Evolutionary conservation across 768 basidiomycete species (phyloP), one percentile per base, ranked within the genome.

Genomic region (Panaeolus papilionaceus): DNA sequence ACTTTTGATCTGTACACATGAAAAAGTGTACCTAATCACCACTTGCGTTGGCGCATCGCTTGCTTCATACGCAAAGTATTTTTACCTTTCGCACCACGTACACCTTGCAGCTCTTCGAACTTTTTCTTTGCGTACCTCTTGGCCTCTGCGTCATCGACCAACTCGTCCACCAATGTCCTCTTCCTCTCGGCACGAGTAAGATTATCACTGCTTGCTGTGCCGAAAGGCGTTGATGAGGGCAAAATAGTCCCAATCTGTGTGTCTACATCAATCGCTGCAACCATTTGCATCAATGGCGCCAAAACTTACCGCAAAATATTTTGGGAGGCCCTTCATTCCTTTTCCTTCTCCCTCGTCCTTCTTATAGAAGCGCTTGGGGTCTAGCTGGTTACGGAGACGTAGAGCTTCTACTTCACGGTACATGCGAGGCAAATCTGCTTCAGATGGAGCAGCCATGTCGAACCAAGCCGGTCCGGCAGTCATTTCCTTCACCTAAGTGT

Each of bases 61-160:
- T 88, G 86, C 80, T 86, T 92, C 63, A 86, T 84, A 28, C 82
- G 83, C n/a, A 91, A 78, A 0, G 92, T 94, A 63, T 89, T 89
- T 70, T 85, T 85, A 8, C 94, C 93, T 72, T 82, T 88, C 16
- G 88, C 88, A 20, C 86, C 89, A 72, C 90, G 85, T 49, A 88
- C 86, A 5, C 77, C 75, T 79, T 94, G 91, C 61, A 95, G 79
- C 64, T 94, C 92, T 69, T 87, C 86, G 79, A 95, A 96, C 81
- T 96, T 96, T 81, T 87, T 89, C 81, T 96, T 96, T n/a, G 95
- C 92, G 75, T 96, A 96, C 68, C 90, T 85, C 76, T 88, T 89
- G 33, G 93, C 87, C 78, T 95, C 92, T 2, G 93, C 90, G 79
- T 96, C 95, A 72, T 93, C 93, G 63, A 96, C 88, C 40, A 97